A percentile compares a stretch with the other conserved stretches of the same genome.
These are phyloP conservation scores for Plantago coronopus DNA, from an alignment of 305 asterid species.

Conservation along the genomic window DNA sequence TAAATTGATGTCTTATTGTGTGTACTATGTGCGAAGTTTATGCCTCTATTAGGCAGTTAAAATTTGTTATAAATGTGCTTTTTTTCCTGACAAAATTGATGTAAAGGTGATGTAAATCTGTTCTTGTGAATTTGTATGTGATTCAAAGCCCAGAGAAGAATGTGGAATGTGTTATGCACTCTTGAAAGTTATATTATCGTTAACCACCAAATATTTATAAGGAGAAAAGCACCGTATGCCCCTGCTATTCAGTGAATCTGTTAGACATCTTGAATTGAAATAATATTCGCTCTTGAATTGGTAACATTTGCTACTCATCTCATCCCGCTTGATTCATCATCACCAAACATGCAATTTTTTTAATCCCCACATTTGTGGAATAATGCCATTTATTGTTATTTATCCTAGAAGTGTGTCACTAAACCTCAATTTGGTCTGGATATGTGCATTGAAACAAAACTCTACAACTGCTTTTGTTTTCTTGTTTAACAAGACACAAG, in stretches of 20 bases:
- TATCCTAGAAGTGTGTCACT: not conserved
- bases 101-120: not conserved
- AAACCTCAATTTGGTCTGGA: too few species aligned
- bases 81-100: constrained; percentile 6
- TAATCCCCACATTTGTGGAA: not conserved
- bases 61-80: not conserved
- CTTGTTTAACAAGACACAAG: not conserved
- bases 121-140: constrained; percentile 11
- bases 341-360: not conserved
- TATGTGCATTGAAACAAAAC: too few species aligned
- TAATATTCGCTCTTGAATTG: not conserved
- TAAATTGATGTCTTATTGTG: constrained; percentile 14
- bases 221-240: not conserved
- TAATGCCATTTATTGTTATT: not conserved
- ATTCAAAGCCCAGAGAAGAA: constrained; percentile 12
- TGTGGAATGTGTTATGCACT: constrained; percentile 3
- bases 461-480: not conserved
- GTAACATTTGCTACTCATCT: not conserved
- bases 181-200: not conserved
- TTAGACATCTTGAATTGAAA: not conserved
- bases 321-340: not conserved
- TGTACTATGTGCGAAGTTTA: not conserved
- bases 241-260: not conserved
- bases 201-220: not conserved
- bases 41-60: not conserved